Evolutionary conservation across 208 protist species (phyloP), one percentile per base, ranked within the genome.

Genomic region (Tetramitus jugosus): DNA sequence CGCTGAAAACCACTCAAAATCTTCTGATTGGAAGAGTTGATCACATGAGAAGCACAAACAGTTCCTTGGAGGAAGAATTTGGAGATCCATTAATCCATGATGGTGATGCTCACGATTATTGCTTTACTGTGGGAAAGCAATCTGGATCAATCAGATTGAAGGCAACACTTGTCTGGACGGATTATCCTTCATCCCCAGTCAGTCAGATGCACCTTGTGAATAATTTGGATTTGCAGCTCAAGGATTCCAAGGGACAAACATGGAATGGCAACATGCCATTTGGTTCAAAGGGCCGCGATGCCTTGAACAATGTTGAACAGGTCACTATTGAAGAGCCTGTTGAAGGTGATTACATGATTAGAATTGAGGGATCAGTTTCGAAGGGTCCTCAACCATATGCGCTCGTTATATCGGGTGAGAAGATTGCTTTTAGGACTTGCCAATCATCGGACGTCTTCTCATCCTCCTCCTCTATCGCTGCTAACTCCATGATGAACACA

Each of bases 121-220:
- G 10, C 14, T 26, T 26, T 56, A 56, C 10, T 20, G 49, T 56
- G 49, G 49, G 20, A 20, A 10, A 56, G 49, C 20, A 26, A 10
- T 26, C 14, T 20, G 65, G 65, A 35, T n/a, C n/a, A n/a, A n/a
- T n/a, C n/a, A n/a, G n/a, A n/a, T n/a, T n/a, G n/a, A 87, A 84
- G 65, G 87, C 78, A 13, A 90, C 91, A 29, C 76, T 95, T 23
- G 89, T 84, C 3, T 95, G 92, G 91, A 94, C 85, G 17, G 92
- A 95, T 79, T 67, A 81, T 4, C 84, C 83, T n/a, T 78, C 75
- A 31, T 84, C 87, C 17, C 86, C 29, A 29, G 26, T 8, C 26
- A 42, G 42, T 17, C 33, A 13, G 17, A 49, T 53, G 33, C 43
- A 45, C 20, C 10, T 74, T 10, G 67, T 74, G 2, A 74, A 74